Percentiles rank a stretch among this genome's conserved stretches.
Conservation (phyloP, 441 rosid genomes). For the Pelargonium citronellum region DNA sequence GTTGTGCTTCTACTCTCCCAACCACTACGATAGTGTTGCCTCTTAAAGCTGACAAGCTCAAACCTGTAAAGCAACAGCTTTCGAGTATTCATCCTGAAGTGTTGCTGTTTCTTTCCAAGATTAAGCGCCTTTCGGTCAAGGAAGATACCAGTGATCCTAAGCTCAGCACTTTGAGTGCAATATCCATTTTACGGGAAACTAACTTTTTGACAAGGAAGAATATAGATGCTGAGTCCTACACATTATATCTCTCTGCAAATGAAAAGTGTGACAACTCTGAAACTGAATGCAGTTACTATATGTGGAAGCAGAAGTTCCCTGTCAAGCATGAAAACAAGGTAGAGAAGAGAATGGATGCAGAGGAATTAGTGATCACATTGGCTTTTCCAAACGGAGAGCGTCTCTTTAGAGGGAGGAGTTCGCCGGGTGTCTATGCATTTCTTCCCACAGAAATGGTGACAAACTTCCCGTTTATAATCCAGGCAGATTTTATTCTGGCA, state of each 20-base stretch:
- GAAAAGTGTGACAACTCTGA: constrained; percentile 21
- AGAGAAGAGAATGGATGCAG: constrained; percentile 57
- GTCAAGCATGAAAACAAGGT: constrained; percentile 47
- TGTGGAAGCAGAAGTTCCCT: constrained; percentile 72
- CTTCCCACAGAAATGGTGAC: constrained; percentile 82
- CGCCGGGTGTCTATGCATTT: constrained; percentile 67
- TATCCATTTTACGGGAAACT: constrained; percentile 54
- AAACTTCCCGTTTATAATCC: constrained; percentile 59
- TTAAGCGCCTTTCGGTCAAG: constrained; percentile 52
- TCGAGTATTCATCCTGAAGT: constrained; percentile 57
- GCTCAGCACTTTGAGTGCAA: constrained; percentile 35
- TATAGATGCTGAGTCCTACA: constrained; percentile 62
- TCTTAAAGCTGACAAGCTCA: constrained; percentile 52
- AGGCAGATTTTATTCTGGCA: constrained; percentile 57
- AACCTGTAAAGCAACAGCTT: constrained; percentile 60
- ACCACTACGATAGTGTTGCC: constrained; percentile 60
- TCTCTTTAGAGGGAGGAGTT: constrained; percentile 36
- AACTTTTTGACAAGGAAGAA: constrained; percentile 50
- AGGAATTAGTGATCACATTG: constrained; percentile 60
- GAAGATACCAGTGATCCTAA: constrained; percentile 42
- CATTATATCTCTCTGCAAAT: constrained; percentile 44
- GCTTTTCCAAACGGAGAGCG: constrained; percentile 67
- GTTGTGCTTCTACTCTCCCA: constrained; percentile 39
- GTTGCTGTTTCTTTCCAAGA: constrained; percentile 55
- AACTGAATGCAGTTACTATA: constrained; percentile 43